These are phyloP conservation scores for Grammothele lineata DNA, from an alignment of 768 basidiomycete genomes.

Conservation along the genomic window DNA sequence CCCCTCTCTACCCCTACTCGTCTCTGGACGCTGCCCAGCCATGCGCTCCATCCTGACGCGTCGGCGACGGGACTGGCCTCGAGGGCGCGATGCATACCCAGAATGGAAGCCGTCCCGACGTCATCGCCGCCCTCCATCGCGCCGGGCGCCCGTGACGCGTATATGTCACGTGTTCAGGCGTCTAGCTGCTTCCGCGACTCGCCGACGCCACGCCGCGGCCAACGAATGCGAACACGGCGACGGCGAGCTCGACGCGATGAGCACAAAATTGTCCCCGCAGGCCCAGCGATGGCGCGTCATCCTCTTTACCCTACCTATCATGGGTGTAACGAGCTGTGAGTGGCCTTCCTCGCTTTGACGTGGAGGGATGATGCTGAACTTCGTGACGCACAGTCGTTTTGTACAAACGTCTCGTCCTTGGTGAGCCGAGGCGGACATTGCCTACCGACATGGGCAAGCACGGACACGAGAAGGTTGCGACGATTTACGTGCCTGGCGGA, in stretches of 20 bases:
- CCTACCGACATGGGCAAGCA: slow-evolving; percentile 19
- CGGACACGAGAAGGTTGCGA: slow-evolving; percentile 8
- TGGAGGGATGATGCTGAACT: not conserved
- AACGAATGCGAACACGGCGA: not conserved
- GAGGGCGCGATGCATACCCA: not conserved
- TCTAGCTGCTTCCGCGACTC: not conserved
- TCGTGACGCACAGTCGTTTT: slow-evolving; percentile 45
- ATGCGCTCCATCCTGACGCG: too few relatives aligned
- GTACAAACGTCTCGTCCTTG: slow-evolving; percentile 59
- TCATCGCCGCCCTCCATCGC: slow-evolving; percentile 8
- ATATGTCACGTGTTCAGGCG: too few relatives aligned
- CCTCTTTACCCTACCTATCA: slow-evolving; percentile 60
- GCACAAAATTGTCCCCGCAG: slow-evolving; percentile 38
- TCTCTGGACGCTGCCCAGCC: too few relatives aligned
- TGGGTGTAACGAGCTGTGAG: slow-evolving; percentile 61
- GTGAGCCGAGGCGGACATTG: slow-evolving; percentile 42
- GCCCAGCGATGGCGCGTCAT: slow-evolving; percentile 46
- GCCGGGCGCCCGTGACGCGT: too few relatives aligned
- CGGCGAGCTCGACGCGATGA: slow-evolving; percentile 10
- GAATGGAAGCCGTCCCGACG: slow-evolving; percentile 11
- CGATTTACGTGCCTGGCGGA: slow-evolving; percentile 5
- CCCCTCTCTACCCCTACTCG: too few relatives aligned
- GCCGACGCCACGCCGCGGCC: not conserved
- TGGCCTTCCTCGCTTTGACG: slow-evolving; percentile 5
- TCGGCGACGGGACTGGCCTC: too few relatives aligned